These are phyloP conservation scores for Plasmodium cynomolgi DNA, from an alignment of 169 alveolate species.

Conservation along the genomic window DNA sequence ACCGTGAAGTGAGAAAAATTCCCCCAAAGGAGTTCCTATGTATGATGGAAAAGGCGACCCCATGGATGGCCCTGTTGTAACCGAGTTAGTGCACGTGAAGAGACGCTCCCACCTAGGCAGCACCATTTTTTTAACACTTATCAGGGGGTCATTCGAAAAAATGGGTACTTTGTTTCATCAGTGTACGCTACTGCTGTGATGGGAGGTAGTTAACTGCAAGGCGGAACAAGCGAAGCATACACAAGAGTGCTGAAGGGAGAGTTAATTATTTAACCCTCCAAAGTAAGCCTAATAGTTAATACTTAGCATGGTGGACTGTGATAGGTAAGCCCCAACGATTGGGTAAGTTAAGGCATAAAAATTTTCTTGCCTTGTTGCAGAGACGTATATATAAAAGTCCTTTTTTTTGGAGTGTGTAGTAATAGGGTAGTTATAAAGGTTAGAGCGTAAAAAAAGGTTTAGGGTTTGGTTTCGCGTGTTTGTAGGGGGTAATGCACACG, in stretches of 20 bases:
- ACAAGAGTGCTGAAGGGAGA: not conserved
- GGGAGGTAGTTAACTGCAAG: not conserved
- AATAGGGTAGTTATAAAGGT: not conserved
- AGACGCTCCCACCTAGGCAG: not conserved
- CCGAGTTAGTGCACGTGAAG: not conserved
- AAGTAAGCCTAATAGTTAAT: not conserved
- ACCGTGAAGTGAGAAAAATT: not conserved
- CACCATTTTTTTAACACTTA: not conserved
- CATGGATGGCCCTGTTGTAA: not conserved
- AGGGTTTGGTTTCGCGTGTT: too few relatives aligned
- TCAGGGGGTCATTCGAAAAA: not conserved
- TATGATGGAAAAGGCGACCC: not conserved
- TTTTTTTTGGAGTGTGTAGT: not conserved
- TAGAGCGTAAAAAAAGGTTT: too few relatives aligned
- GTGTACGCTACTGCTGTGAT: not conserved
- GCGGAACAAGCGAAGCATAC: not conserved
- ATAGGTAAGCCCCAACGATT: not conserved
- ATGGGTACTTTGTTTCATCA: not conserved
- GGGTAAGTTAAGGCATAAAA: not conserved
- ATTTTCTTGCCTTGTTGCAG: not conserved
- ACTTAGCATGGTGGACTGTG: not conserved
- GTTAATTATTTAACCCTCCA: not conserved
- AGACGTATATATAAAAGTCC: not conserved
- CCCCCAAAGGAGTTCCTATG: not conserved
- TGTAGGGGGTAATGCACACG: too few relatives aligned